phyloP scores from a whole-genome alignment of 1,284 basidiomycete genomes.

The Cutaneotrichosporon cyanovorans region DNA sequence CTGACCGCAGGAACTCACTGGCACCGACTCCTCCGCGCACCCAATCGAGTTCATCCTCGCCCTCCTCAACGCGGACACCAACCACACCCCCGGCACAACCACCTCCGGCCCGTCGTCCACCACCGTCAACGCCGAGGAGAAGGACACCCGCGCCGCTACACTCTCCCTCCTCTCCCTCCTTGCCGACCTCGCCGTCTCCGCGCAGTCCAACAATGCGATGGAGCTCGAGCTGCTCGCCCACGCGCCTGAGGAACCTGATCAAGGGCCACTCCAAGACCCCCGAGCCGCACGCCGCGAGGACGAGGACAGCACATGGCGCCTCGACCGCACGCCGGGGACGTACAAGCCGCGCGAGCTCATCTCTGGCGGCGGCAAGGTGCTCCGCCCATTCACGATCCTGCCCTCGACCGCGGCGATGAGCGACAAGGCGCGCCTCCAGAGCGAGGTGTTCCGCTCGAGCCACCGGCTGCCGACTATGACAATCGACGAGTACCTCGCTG shows the following conservation, averaged over 20 bases:
- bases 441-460: conserved; percentile 77
- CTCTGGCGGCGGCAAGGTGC: conserved; percentile 66
- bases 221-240: conserved; percentile 57
- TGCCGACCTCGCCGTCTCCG: conserved; percentile 61
- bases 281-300: conserved; percentile 30
- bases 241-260: conserved; percentile 9
- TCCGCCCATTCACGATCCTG: conserved; percentile 86
- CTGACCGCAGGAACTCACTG: not conserved
- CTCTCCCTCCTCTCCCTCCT: conserved; percentile 65
- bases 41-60: conserved; percentile 28
- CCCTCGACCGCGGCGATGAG: conserved; percentile 53
- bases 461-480: conserved; percentile 91
- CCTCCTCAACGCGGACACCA: conserved; percentile 17
- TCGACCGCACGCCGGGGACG: conserved; percentile 52
- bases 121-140: conserved; percentile 48
- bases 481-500: conserved; percentile 87
- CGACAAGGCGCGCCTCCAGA: conserved; percentile 62
- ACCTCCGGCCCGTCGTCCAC: conserved; percentile 27
- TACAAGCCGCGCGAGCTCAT: conserved; percentile 54
- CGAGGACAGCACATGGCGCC: conserved; percentile 61
- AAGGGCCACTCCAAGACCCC: conserved; percentile 45
- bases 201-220: conserved; percentile 61
- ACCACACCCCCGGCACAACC: not conserved
- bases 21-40: conserved; percentile 28
- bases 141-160: conserved; percentile 59